Base-by-base conservation (phyloP, 306 rosid species). In the Herpetospermum pedunculosum region DNA sequence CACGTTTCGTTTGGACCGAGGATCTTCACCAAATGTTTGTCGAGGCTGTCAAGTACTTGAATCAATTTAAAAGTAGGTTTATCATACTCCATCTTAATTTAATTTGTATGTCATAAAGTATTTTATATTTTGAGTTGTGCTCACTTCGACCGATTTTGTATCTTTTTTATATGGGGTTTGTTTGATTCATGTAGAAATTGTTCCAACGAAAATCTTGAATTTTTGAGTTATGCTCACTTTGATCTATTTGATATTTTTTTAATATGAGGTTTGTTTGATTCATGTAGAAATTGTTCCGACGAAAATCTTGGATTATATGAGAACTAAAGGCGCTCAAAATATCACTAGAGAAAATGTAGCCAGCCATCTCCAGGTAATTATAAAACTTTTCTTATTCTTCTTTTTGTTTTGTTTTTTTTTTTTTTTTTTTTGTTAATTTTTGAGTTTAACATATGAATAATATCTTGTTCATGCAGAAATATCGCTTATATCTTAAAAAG, bases 301-400 rank as follows among this genome's bases (percentile, higher is more conserved):
- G n/a, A n/a, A n/a, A n/a, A n/a, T 50, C 6, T 44, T 57, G 12
- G 76, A 70, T 1, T 18, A 12, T 15, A 57, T 77, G 80, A 21
- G 19, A 5, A 12, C 1, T 16, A 29, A 4, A 18, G 76, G 76
- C 1, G 60, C 16, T n/a, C 0, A 12, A 9, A 10, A 70, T 57
- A 38, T 77, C 16, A 30, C 37, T 1, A 46, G 80, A 43, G 76
- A 70, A 70, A 43, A 77, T 70, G 26, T 77, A 44, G 80, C 76
- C 1, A 77, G 80, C 48, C 80, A 70, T 23, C 76, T 77, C 47
- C 80, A 77, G 80, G 80, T 77, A 15, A 15, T 16, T 16, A 8
- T 1, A 37, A 16, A 13, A 1, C 14, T 1, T 41, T 11, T 41
- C 9, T 41, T 41, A n/a, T 11, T 4, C 6, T 49, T n/a, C 25